Evolutionary conservation across 352 stramenopile species (phyloP), one percentile per base, ranked within the genome.

Genomic region (Pythium phragmiticola): DNA sequence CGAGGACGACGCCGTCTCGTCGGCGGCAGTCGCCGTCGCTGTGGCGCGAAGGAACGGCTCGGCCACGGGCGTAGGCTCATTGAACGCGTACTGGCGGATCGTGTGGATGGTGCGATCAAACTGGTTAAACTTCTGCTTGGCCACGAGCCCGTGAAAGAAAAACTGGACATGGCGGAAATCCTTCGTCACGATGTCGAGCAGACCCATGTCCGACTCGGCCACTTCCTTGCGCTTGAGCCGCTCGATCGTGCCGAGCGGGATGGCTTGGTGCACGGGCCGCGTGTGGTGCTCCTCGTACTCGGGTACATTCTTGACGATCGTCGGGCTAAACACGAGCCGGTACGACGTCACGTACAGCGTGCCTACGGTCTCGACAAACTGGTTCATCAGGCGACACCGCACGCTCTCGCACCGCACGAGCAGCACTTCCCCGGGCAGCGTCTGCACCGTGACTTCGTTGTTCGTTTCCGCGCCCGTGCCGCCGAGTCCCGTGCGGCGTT

Each of bases 261-360:
- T 91, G 9, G 82, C 79, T 47, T 90, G 82, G 63, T 94, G 91
- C 13, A 80, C 75, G 12, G 14, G 33, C 26, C 9, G 9, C 36
- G 14, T 7, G 16, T 56, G 26, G 4, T 17, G 45, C 73, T 66
- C 83, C 66, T 4, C 49, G 21, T 69, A 63, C 34, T 57, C 41
- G 21, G 47, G 37, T 6, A 69, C 34, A 34, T 39, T 13, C 3
- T 39, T 26, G 12, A 47, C 43, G 4, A 74, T 49, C 39, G 70
- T 65, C 11, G 84, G 82, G 33, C 74, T 89, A 60, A 95, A 93
- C 8, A 95, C 74, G 39, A 95, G 72, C 46, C 86, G 78, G 65
- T 88, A 95, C 62, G 88, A 92, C 19, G 81, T 95, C 49, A 93
- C 76, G 56, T 87, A 92, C 16, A 95, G 63, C 34, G 68, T 92